These are phyloP conservation scores for Cydonia oblonga DNA, from an alignment of 331 rosid species.

Conservation along the genomic window DNA sequence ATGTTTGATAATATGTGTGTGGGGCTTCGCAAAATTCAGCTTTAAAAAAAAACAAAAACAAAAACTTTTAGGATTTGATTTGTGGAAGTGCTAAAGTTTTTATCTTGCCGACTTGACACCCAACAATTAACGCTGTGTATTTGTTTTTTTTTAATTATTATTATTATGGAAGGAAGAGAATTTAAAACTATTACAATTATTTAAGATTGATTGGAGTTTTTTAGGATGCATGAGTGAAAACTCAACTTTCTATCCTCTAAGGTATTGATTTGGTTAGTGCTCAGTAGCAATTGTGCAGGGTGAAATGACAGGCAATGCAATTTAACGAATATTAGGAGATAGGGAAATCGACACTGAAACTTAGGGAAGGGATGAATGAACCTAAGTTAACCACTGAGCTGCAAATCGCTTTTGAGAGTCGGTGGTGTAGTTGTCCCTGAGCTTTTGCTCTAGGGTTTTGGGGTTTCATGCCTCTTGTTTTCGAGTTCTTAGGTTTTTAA, in stretches of 20 bases:
- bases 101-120: not conserved
- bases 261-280: not conserved
- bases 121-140: not conserved
- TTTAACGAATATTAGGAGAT: not conserved
- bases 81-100: not conserved
- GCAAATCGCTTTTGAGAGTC: not conserved
- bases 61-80: not conserved
- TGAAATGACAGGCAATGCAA: not conserved
- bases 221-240: too few relatives aligned
- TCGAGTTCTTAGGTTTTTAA: not conserved
- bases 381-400: not conserved
- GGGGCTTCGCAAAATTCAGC: not conserved
- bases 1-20: not conserved
- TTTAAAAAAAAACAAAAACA: too few relatives aligned
- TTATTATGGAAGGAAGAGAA: too few relatives aligned
- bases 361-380: not conserved
- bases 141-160: not conserved
- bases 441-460: not conserved
- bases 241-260: too few relatives aligned
- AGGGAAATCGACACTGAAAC: not conserved
- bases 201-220: not conserved
- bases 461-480: not conserved
- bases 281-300: not conserved
- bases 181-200: not conserved
- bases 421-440: not conserved